These are phyloP conservation scores for Gnomoniopsis smithogilvyi DNA, from an alignment of 2,329 filamentous ascomycete species.

Conservation along the genomic window DNA sequence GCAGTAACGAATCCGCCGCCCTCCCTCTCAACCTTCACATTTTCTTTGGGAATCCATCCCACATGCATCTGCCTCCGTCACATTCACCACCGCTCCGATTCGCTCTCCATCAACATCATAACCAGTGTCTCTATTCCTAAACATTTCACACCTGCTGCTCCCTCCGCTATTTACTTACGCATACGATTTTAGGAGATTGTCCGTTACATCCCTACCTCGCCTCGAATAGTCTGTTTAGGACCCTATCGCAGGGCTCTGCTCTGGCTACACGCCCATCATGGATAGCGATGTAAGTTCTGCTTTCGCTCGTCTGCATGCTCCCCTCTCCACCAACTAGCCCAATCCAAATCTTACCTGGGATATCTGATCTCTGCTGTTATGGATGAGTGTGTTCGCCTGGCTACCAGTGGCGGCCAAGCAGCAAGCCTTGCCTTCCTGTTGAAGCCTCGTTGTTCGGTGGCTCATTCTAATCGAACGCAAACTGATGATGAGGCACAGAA, in stretches of 20 bases:
- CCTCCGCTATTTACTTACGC: not conserved
- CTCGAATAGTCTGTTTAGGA: not conserved
- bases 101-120: not conserved
- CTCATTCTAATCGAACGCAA: not conserved
- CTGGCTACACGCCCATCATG: constrained; percentile 15
- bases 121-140: not conserved
- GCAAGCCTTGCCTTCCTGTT: not conserved
- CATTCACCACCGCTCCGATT: constrained; percentile 6
- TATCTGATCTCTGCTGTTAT: not conserved
- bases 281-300: constrained; percentile 16
- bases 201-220: too few species aligned
- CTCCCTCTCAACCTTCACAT: constrained; percentile 6
- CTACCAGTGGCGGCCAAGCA: not conserved
- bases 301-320: not conserved
- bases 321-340: not conserved
- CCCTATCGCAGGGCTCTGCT: constrained; percentile 11
- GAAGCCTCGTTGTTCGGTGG: not conserved
- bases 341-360: not conserved
- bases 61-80: constrained; percentile 2
- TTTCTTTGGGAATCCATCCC: constrained; percentile 7
- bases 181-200: too few species aligned
- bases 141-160: not conserved
- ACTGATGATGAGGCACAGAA: constrained; percentile 11
- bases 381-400: not conserved
- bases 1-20: constrained; percentile 2